phyloP scores from a whole-genome alignment of 1,284 basidiomycete genomes.

The Coniferiporia weirii region DNA sequence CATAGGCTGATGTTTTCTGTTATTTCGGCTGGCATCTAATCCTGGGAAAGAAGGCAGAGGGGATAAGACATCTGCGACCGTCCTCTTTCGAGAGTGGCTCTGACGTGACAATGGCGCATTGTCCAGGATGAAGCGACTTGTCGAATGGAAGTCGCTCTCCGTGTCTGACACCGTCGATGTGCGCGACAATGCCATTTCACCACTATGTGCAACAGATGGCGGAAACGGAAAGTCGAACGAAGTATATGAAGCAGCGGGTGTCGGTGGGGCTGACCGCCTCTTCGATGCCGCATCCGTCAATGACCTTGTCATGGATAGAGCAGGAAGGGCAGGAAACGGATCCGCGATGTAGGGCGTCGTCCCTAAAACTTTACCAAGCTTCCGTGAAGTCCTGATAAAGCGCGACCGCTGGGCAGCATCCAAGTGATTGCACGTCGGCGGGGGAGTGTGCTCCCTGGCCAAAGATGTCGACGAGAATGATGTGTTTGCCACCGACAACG shows the following conservation, averaged over 20 bases:
- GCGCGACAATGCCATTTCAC: not conserved
- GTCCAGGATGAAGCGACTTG: not conserved
- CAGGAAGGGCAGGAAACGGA: slow-evolving; percentile 15
- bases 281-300: not conserved
- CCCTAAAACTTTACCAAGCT: slow-evolving; percentile 56
- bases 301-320: slow-evolving; percentile 4
- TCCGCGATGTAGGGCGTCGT: slow-evolving; percentile 57
- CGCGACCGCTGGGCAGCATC: slow-evolving; percentile 48
- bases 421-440: slow-evolving; percentile 55
- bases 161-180: not conserved
- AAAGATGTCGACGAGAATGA: slow-evolving; percentile 1
- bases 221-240: not conserved
- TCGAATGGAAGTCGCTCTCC: not conserved
- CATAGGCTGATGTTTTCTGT: slow-evolving; percentile 1
- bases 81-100: not conserved
- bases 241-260: not conserved
- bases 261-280: slow-evolving; percentile 1
- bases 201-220: not conserved
- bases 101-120: not conserved
- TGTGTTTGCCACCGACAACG: slow-evolving; percentile 2
- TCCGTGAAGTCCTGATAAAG: slow-evolving; percentile 53
- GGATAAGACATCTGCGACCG: not conserved
- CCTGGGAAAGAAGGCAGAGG: not conserved
- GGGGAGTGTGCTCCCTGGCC: slow-evolving; percentile 32
- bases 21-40: not conserved